phyloP scores from a whole-genome alignment of 1,139 yeast species.

The Neolecta irregularis region DNA sequence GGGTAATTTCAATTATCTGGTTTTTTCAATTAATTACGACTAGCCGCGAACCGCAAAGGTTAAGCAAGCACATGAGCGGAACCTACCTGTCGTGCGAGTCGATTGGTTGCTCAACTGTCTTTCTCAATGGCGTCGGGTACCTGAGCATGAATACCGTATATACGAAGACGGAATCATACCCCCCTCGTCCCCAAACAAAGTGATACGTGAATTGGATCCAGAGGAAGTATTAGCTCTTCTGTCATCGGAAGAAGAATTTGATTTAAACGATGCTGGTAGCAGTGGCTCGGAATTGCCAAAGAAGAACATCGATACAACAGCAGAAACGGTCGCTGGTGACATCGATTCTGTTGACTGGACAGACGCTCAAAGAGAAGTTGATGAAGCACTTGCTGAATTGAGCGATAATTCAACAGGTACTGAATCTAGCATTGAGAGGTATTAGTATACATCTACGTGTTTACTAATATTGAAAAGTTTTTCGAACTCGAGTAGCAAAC shows the following conservation, averaged over 20 bases:
- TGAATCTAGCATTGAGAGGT: conserved; percentile 15
- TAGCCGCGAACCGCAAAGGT: conserved; percentile 52
- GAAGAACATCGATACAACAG: no score
- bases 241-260: not conserved
- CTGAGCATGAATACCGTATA: conserved; percentile 47
- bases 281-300: no score
- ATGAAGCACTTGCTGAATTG: conserved; percentile 1
- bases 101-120: conserved; percentile 87
- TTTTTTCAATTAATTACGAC: conserved; percentile 1
- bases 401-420: conserved; percentile 7
- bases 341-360: not conserved
- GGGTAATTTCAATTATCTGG: conserved; percentile 27
- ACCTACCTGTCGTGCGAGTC: conserved; percentile 67
- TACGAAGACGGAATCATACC: no score
- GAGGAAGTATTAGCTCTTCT: not conserved
- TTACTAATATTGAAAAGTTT: conserved; percentile 14
- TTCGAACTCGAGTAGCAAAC: conserved; percentile 25
- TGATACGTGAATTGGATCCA: not conserved
- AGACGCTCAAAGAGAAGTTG: conserved; percentile 3
- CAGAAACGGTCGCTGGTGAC: no score
- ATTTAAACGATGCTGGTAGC: not conserved
- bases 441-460: conserved; percentile 16
- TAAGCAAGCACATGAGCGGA: conserved; percentile 35
- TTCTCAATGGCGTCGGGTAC: conserved; percentile 57
- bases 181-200: no score